Evolutionary conservation across 2,329 filamentous ascomycete genomes (phyloP).

Genomic region (Cercospora sojina): DNA sequence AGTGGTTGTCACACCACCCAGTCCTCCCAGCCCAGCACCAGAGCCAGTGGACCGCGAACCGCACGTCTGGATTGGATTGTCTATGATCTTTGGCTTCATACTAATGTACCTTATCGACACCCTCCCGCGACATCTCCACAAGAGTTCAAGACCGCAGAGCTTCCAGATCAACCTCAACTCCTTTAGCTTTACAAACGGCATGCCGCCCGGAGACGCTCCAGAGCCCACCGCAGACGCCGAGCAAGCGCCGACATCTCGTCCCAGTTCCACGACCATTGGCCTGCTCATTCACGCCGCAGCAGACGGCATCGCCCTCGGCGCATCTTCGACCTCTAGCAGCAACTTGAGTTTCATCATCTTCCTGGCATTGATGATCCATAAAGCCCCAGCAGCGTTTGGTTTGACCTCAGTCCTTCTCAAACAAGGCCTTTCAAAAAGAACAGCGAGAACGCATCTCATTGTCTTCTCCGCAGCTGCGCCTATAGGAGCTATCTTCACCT

Average conservation of each 20-base stretch:
- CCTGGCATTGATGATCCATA: slow-evolving; percentile 94
- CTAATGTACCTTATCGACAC: slow-evolving; percentile 97
- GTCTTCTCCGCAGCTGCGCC: slow-evolving; percentile 92
- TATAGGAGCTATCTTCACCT: slow-evolving; percentile 78
- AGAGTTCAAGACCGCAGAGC: slow-evolving; percentile 56
- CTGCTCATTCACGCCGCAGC: slow-evolving; percentile 95
- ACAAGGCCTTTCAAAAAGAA: slow-evolving; percentile 84
- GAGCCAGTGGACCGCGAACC: slow-evolving; percentile 48
- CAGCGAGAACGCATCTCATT: slow-evolving; percentile 78
- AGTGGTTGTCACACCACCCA: neutral
- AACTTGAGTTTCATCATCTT: slow-evolving; percentile 90
- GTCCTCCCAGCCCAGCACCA: neutral
- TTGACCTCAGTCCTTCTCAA: slow-evolving; percentile 86
- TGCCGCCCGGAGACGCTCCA: slow-evolving; percentile 20
- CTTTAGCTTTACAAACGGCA: slow-evolving; percentile 50
- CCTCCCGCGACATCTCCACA: slow-evolving; percentile 68
- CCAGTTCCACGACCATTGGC: slow-evolving; percentile 69
- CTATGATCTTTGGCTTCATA: slow-evolving; percentile 83
- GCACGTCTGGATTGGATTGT: slow-evolving; percentile 80
- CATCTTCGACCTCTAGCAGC: slow-evolving; percentile 67
- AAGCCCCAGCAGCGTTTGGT: slow-evolving; percentile 88
- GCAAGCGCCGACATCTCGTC: slow-evolving; percentile 26
- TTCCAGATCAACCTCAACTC: slow-evolving; percentile 88
- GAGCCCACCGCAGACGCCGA: slow-evolving; percentile 22
- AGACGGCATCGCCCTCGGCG: slow-evolving; percentile 93